Evolutionary conservation across 148 eudicot species (phyloP), one percentile per base, ranked within the genome.

Genomic region (Euryodendron excelsum): DNA sequence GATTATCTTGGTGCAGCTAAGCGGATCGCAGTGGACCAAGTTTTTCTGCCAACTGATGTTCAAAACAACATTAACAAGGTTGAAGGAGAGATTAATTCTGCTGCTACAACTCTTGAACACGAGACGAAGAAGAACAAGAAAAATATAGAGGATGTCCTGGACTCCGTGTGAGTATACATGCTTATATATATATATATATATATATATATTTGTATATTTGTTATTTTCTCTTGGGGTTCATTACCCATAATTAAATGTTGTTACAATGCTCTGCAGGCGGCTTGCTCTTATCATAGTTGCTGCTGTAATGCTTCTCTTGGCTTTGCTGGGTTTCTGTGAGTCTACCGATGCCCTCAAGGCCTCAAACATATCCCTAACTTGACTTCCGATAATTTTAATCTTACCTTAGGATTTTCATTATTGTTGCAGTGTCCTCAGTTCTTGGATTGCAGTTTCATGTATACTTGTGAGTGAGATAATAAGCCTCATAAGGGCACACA

Each of bases 301-400:
- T 53, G 94, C 97, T 28, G 85, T 90, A 11, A 95, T 93, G 96
- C 96, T 95, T 80, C 45, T 85, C 12, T 52, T 93, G 77, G 93
- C 94, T 52, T 80, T 89, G 64, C 79, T 93, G 52, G 99, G 99
- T 77, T 93, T 95, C 85, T 63, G 99, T 95, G 82, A 89, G 97
- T 66, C 37, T 62, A 15, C 37, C 48, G 31, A 77, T 72, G 30
- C 39, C 34, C 21, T 68, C 30, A 65, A 34, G 28, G 65, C 23
- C n/a, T n/a, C n/a, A 41, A 41, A 41, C 9, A 45, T 28, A 28
- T 11, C 36, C 23, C 31, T 50, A 79, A 23, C 27, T 5, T 52
- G 41, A 66, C 2, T 18, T 5, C 15, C 18, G 56, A 27, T 64
- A 23, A 34, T 82, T 39, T 74, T 66, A 65, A n/a, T 65, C 52